Percentiles rank a stretch among this genome's conserved stretches.
phyloP scores from a whole-genome alignment of 768 basidiomycete genomes.

The Suillus lakei region DNA sequence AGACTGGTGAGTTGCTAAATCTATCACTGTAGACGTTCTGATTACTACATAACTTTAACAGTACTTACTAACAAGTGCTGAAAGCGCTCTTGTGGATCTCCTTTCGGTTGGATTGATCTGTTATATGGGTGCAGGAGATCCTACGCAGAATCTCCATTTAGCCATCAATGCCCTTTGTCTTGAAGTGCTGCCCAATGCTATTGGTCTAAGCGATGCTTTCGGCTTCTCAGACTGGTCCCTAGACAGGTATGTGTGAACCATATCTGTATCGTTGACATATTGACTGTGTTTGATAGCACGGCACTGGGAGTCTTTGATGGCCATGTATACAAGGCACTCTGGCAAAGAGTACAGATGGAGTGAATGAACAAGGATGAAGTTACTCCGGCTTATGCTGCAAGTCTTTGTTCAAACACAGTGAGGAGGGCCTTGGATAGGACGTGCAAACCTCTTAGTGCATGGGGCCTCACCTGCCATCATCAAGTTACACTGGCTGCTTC shows the following conservation, averaged over 20 bases:
- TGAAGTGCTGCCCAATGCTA: slow-evolving; percentile 62
- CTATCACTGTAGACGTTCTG: neutral
- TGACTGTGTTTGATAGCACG: slow-evolving; percentile 37
- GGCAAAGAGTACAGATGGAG: slow-evolving; percentile 59
- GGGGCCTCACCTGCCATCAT: neutral
- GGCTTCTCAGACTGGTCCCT: slow-evolving; percentile 78
- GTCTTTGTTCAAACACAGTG: too few species aligned
- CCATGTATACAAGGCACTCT: slow-evolving; percentile 69
- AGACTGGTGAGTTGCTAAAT: slow-evolving; percentile 29
- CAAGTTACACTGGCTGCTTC: neutral
- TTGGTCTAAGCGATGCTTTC: slow-evolving; percentile 75
- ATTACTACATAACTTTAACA: slow-evolving; percentile 26
- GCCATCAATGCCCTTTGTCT: slow-evolving; percentile 54
- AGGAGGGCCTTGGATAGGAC: neutral
- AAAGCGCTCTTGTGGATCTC: slow-evolving; percentile 60
- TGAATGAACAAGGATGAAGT: slow-evolving; percentile 60
- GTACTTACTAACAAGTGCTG: slow-evolving; percentile 65
- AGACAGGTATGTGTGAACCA: slow-evolving; percentile 51
- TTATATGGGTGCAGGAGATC: slow-evolving; percentile 38
- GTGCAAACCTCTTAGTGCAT: neutral
- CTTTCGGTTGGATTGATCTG: slow-evolving; percentile 57
- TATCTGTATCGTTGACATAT: neutral
- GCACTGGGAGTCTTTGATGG: slow-evolving; percentile 69
- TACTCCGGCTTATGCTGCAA: slow-evolving; percentile 60
- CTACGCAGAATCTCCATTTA: slow-evolving; percentile 52